phyloP scores from a whole-genome alignment of 805 yeast genomes.

The Peterozyma toletana region DNA sequence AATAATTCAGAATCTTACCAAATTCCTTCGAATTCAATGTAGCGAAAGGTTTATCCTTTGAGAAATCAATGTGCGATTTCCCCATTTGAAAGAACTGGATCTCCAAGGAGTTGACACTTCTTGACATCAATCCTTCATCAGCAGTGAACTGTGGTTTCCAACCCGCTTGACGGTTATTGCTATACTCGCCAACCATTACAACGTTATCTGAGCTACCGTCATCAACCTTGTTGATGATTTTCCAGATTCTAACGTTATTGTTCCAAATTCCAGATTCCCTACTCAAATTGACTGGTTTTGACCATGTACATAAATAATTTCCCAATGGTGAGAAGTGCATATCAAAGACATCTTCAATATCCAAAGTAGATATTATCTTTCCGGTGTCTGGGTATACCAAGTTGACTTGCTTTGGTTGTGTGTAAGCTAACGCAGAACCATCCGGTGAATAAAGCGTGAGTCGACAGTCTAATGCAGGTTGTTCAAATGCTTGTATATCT shows the following conservation, averaged over 20 bases:
- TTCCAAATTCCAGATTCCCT: conserved; percentile 68
- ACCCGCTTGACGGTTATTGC: conserved; percentile 77
- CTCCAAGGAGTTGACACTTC: conserved; percentile 43
- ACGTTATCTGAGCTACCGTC: conserved; percentile 1
- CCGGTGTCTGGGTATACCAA: conserved; percentile 53
- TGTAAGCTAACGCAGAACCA: conserved; percentile 65
- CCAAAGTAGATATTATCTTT: conserved; percentile 36
- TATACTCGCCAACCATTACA: conserved; percentile 47
- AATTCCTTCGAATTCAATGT: conserved; percentile 49
- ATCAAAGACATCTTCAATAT: conserved; percentile 66
- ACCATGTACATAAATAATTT: conserved; percentile 79
- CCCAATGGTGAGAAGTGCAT: conserved; percentile 87
- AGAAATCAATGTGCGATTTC: conserved; percentile 25
- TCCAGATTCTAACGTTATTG: conserved; percentile 76
- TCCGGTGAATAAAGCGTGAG: conserved; percentile 59
- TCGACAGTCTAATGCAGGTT: conserved; percentile 42
- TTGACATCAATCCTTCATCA: conserved; percentile 69
- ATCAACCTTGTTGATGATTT: conserved; percentile 23
- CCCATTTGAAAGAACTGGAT: conserved; percentile 60
- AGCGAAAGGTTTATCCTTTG: conserved; percentile 42
- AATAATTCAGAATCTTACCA: conserved; percentile 41
- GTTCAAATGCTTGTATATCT: conserved; percentile 19
- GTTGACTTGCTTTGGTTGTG: conserved; percentile 55
- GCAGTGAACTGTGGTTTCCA: conserved; percentile 90
- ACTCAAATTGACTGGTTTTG: conserved; percentile 62